Evolutionary conservation across 2,329 filamentous ascomycete species (phyloP), one percentile per base, ranked within the genome.

Genomic region (Microcyclosporella mali): DNA sequence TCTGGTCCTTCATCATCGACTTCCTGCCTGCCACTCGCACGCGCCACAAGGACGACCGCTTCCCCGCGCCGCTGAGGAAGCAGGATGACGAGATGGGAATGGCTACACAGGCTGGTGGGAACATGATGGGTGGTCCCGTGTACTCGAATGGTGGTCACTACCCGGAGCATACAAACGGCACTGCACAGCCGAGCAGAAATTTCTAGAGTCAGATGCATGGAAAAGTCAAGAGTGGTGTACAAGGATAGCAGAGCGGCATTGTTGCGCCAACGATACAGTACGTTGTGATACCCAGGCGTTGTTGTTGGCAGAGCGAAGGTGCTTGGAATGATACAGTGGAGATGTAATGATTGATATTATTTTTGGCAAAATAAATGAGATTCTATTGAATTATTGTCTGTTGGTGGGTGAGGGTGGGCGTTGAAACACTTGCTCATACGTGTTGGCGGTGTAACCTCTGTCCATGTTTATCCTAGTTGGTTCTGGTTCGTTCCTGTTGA

Each of bases 1-100:
- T 94, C 48, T 76, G 90, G 50, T 53, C 46, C 48, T 97, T 94
- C 71, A 76, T 84, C 58, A 74, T 95, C 61, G 90, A 98, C 67
- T 79, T 98, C 37, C 74, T 85, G 51, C 92, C 92, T 0, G 86
- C 87, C 9, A 71, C 84, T 2, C 71, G 76, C 49, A 84, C 80
- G 9, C 78, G 75, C 51, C 62, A 69, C 52, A 62, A 64, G 47
- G 60, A 68, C 45, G 42, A 56, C 35, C 52, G 50, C 12, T 62
- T 51, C 41, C 33, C 35, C 4, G 7, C 18, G 30, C 44, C 44
- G 17, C 28, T 43, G 36, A 35, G 40, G 85, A 44, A 44, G 1
- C 63, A 37, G 15, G 51, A 60, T 34, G 55, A 58, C 33, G 56
- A 58, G 42, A 53, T 53, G 47, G 55, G 55, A 2, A 51, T 52